These are phyloP conservation scores for Trichoderma aggressivum DNA, from an alignment of 2,329 filamentous ascomycete genomes.

Conservation along the genomic window DNA sequence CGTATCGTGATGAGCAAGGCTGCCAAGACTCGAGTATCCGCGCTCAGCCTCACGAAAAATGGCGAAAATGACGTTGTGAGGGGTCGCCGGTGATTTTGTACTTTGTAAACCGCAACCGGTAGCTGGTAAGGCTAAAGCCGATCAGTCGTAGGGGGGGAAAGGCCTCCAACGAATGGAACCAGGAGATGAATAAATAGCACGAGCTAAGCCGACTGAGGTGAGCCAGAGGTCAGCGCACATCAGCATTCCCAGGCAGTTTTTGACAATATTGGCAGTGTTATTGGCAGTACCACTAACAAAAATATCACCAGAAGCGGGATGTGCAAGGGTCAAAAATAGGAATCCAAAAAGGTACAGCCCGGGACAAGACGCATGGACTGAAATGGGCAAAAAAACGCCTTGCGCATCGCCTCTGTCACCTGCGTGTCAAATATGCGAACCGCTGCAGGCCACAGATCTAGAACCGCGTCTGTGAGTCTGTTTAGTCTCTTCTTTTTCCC, in stretches of 20 bases:
- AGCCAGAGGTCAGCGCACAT: background rate
- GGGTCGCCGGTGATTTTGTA: slow-evolving; percentile 4
- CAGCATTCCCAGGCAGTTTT: background rate
- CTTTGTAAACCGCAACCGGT: background rate
- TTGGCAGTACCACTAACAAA: background rate
- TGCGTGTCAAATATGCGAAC: slow-evolving; percentile 3
- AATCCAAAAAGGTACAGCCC: background rate
- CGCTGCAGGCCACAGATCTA: slow-evolving; percentile 10
- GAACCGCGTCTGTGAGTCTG: background rate
- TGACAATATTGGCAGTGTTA: background rate
- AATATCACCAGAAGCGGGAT: background rate
- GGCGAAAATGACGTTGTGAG: slow-evolving; percentile 9
- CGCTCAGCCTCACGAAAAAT: slow-evolving; percentile 6
- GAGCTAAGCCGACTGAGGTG: background rate
- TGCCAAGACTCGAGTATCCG: slow-evolving; percentile 9
- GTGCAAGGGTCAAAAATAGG: background rate
- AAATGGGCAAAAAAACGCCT: background rate
- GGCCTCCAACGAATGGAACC: background rate
- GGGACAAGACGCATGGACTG: background rate
- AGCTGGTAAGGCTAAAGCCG: background rate
- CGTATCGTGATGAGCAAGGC: background rate
- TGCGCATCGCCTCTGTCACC: slow-evolving; percentile 1
- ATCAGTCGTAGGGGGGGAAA: background rate
- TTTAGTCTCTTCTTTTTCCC: background rate
- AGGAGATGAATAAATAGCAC: background rate